phyloP scores from a whole-genome alignment of 768 basidiomycete species.

The Calocybe indica region DNA sequence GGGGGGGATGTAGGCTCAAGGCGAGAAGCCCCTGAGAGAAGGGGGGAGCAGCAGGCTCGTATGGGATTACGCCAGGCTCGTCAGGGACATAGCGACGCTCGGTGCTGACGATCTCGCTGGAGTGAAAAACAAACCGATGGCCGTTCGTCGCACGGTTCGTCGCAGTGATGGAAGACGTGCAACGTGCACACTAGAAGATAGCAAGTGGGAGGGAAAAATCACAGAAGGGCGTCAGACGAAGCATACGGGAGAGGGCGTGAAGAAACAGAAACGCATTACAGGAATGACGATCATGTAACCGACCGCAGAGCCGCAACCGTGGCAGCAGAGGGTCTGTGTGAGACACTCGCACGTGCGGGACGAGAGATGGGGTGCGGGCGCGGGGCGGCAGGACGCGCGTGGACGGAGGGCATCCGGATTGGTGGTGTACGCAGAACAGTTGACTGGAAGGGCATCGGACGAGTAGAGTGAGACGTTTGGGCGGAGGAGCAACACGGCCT shows the following conservation, averaged over 20 bases:
- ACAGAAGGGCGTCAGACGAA: slow-evolving; percentile 1
- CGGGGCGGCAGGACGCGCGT: slow-evolving; percentile 27
- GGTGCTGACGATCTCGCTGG: slow-evolving; percentile 53
- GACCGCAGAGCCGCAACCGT: slow-evolving; percentile 66
- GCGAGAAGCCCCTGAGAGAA: slow-evolving; percentile 10
- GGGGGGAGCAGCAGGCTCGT: slow-evolving; percentile 22
- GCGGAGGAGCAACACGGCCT: slow-evolving; percentile 81
- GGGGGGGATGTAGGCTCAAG: slow-evolving; percentile 11
- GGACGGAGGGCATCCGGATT: slow-evolving; percentile 37
- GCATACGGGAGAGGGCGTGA: neutral
- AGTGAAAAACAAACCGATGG: slow-evolving; percentile 85
- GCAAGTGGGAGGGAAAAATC: neutral
- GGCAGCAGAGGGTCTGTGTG: slow-evolving; percentile 77
- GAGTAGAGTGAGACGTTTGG: slow-evolving; percentile 81
- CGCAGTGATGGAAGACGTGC: slow-evolving; percentile 63
- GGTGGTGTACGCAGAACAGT: slow-evolving; percentile 64
- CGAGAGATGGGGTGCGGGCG: slow-evolving; percentile 17
- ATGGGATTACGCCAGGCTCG: slow-evolving; percentile 57
- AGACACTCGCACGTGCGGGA: slow-evolving; percentile 78
- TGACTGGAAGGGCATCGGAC: slow-evolving; percentile 72
- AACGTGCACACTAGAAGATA: slow-evolving; percentile 50
- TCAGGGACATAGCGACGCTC: slow-evolving; percentile 59
- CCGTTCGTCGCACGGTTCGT: slow-evolving; percentile 75
- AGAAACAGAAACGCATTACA: slow-evolving; percentile 17
- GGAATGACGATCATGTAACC: slow-evolving; percentile 82